phyloP scores from a whole-genome alignment of 768 basidiomycete genomes.

The Glaciozyma martinii region DNA sequence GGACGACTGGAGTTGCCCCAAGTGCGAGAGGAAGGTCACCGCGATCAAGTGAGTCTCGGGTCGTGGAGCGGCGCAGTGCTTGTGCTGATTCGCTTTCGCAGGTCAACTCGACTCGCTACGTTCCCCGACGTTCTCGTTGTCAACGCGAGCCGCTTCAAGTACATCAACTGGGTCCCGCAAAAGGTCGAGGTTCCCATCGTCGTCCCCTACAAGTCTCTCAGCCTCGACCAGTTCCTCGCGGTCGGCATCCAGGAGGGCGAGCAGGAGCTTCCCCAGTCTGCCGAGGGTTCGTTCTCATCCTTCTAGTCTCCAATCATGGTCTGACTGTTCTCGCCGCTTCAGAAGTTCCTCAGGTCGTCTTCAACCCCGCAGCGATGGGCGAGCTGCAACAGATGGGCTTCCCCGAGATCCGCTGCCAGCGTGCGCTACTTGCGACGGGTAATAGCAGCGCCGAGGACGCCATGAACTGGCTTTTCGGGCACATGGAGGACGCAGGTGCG shows the following conservation, averaged over 20 bases:
- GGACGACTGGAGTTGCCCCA: constrained; percentile 72
- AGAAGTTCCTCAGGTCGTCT: constrained; percentile 47
- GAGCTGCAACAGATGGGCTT: constrained; percentile 88
- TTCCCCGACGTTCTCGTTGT: constrained; percentile 83
- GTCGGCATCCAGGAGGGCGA: constrained; percentile 63
- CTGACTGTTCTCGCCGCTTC: neutral
- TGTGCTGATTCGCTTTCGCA: constrained; percentile 36
- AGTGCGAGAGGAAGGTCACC: constrained; percentile 57
- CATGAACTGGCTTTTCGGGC: constrained; percentile 90
- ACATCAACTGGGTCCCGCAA: constrained; percentile 91
- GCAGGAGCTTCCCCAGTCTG: constrained; percentile 56
- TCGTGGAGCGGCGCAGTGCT: neutral
- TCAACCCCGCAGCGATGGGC: constrained; percentile 63
- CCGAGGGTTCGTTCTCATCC: constrained; percentile 34
- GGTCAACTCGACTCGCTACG: constrained; percentile 66
- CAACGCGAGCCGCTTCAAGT: constrained; percentile 87
- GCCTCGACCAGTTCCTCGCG: constrained; percentile 59
- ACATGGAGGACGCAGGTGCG: constrained; percentile 87
- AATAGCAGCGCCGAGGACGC: constrained; percentile 63
- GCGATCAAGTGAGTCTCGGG: constrained; percentile 57
- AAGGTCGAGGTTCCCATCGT: constrained; percentile 87
- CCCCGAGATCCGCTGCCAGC: constrained; percentile 72
- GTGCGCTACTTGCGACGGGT: constrained; percentile 81
- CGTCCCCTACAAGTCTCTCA: constrained; percentile 55
- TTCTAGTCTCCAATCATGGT: neutral